A percentile compares a stretch with the other conserved stretches of the same genome.
These are phyloP conservation scores for Verticillium isaacii DNA, from an alignment of 2,329 filamentous ascomycete genomes.

Conservation along the genomic window DNA sequence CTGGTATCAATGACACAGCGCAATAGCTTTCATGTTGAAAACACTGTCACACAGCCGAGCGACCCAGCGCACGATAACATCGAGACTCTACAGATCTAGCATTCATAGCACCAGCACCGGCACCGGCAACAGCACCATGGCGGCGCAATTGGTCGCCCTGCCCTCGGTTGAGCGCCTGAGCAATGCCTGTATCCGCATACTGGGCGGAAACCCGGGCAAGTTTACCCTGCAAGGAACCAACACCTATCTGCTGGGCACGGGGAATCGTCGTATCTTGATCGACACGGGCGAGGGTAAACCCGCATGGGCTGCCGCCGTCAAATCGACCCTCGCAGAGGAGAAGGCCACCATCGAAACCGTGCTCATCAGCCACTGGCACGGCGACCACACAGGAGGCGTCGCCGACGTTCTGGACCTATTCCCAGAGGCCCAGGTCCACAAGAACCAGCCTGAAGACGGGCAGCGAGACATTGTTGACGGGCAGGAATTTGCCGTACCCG, in stretches of 20 bases:
- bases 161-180: conserved; percentile 75
- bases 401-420: conserved; percentile 59
- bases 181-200: conserved; percentile 71
- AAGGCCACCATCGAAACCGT: conserved; percentile 63
- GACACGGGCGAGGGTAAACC: conserved; percentile 84
- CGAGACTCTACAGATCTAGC: not conserved
- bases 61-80: not conserved
- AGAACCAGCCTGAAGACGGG: conserved; percentile 51
- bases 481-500: conserved; percentile 51
- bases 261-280: conserved; percentile 69
- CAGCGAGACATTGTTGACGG: conserved; percentile 47
- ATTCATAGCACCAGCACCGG: not conserved
- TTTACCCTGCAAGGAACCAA: conserved; percentile 77
- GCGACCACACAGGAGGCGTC: conserved; percentile 78
- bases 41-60: not conserved
- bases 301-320: conserved; percentile 66
- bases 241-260: conserved; percentile 85
- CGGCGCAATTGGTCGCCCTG: conserved; percentile 57
- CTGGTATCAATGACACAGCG: not conserved
- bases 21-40: not conserved
- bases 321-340: conserved; percentile 60
- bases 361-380: conserved; percentile 89
- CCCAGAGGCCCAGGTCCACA: conserved; percentile 61
- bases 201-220: conserved; percentile 89
- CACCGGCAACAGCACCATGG: conserved; percentile 40